These are phyloP conservation scores for Aphanomyces stellatus DNA, from an alignment of 352 stramenopile genomes.

Conservation along the genomic window DNA sequence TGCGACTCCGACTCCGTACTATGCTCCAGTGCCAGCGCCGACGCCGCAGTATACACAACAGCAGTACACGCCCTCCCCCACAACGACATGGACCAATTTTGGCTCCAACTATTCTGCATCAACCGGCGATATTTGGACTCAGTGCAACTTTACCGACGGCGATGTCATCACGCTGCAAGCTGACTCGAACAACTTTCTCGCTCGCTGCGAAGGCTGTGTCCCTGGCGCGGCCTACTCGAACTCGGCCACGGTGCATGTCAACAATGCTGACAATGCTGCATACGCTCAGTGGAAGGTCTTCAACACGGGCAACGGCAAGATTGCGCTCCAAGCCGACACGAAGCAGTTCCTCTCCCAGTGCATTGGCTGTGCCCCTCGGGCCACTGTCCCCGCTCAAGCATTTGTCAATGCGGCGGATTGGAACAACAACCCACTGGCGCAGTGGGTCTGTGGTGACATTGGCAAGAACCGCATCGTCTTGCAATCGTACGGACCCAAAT, in stretches of 20 bases:
- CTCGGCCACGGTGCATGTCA: neutral
- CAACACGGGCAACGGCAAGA: constrained; percentile 10
- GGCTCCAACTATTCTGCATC: no score
- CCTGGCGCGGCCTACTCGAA: neutral
- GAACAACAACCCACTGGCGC: neutral
- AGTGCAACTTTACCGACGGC: neutral
- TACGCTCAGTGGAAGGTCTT: neutral
- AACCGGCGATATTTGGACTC: no score
- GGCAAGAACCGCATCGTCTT: neutral
- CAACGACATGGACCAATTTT: no score
- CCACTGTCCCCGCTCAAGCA: neutral
- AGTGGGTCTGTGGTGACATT: neutral
- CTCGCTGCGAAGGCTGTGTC: neutral
- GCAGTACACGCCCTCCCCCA: no score
- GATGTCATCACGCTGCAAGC: neutral
- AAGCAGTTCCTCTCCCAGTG: neutral
- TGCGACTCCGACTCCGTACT: no score
- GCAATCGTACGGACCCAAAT: neutral
- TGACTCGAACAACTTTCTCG: neutral
- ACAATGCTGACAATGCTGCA: neutral
- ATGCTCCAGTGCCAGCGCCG: no score
- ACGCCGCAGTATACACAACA: no score
- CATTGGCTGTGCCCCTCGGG: neutral
- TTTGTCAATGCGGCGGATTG: neutral
- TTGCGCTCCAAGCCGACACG: neutral